Percentiles rank a stretch among this genome's conserved stretches.
These are phyloP conservation scores for Monilinia fructigena DNA, from an alignment of 2,329 filamentous ascomycete genomes.

Conservation along the genomic window DNA sequence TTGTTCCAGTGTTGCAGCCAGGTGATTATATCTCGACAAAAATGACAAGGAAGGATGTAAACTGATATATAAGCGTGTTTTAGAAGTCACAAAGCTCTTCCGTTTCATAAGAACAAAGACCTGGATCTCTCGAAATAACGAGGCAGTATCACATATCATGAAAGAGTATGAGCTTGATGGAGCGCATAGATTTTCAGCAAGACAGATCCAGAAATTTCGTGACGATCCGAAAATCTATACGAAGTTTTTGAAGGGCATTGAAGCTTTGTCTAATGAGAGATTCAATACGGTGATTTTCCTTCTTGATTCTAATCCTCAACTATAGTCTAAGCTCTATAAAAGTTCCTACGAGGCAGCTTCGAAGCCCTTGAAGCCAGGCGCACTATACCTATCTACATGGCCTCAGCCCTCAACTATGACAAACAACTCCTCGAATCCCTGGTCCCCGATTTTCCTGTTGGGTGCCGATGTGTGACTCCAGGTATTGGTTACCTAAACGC, in stretches of 20 bases:
- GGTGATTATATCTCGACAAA: conserved; percentile 6
- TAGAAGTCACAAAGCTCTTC: conserved; percentile 44
- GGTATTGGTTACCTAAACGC: conserved; percentile 48
- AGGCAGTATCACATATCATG: conserved; percentile 28
- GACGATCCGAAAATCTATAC: conserved; percentile 48
- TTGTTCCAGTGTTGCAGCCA: conserved; percentile 47
- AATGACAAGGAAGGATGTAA: background rate
- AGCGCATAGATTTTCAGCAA: conserved; percentile 41
- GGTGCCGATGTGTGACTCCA: conserved; percentile 45
- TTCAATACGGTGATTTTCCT: conserved; percentile 9
- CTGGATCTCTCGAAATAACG: conserved; percentile 45
- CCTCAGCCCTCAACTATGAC: conserved; percentile 48
- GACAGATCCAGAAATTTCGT: conserved; percentile 50
- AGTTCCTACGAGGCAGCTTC: conserved; percentile 19
- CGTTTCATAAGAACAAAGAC: conserved; percentile 47
- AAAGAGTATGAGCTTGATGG: conserved; percentile 40
- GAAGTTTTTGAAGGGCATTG: conserved; percentile 49
- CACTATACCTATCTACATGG: conserved; percentile 46
- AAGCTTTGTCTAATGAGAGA: conserved; percentile 42
- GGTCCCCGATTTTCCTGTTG: conserved; percentile 46
- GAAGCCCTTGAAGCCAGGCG: conserved; percentile 18
- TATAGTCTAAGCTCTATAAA: background rate
- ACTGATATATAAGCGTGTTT: background rate
- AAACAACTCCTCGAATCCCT: conserved; percentile 49
- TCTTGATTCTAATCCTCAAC: accelerated